Evolutionary conservation across 2,329 filamentous ascomycete species (phyloP).

Genomic region (Trichophyton mentagrophytes): DNA sequence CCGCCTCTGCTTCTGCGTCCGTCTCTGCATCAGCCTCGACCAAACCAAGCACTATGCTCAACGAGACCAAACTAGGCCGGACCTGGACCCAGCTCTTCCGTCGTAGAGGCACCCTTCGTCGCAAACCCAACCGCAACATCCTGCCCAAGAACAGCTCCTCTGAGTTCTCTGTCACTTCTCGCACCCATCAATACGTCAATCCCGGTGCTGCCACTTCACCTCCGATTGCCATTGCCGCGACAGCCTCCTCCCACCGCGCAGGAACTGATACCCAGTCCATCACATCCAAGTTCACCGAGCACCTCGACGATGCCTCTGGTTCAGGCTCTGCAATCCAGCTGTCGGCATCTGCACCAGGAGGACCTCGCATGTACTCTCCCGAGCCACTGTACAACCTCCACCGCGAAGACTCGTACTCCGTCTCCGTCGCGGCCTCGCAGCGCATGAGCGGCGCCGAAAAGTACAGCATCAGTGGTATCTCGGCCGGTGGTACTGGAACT

Average conservation of each 20-base stretch:
- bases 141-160: slow-evolving; percentile 41
- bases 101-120: slow-evolving; percentile 48
- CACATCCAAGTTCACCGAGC: slow-evolving; percentile 82
- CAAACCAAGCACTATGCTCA: slow-evolving; percentile 35
- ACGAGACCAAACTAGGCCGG: slow-evolving; percentile 24
- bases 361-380: slow-evolving; percentile 67
- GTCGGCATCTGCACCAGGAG: slow-evolving; percentile 53
- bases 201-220: slow-evolving; percentile 20
- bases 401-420: slow-evolving; percentile 12
- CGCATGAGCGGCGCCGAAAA: slow-evolving; percentile 6
- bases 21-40: slow-evolving; percentile 5
- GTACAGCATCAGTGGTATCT: slow-evolving; percentile 4
- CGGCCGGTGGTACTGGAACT: slow-evolving; percentile 4
- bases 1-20: no score
- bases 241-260: not conserved
- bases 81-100: slow-evolving; percentile 61
- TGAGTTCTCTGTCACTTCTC: slow-evolving; percentile 84
- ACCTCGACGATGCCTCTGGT: slow-evolving; percentile 66
- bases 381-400: slow-evolving; percentile 40
- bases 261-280: slow-evolving; percentile 57
- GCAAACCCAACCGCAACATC: slow-evolving; percentile 43
- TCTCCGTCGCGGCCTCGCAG: slow-evolving; percentile 8
- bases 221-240: not conserved
- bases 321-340: no score
- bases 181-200: slow-evolving; percentile 31